These are phyloP conservation scores for Kodamaea laetipori DNA, from an alignment of 805 yeast species.

Conservation along the genomic window DNA sequence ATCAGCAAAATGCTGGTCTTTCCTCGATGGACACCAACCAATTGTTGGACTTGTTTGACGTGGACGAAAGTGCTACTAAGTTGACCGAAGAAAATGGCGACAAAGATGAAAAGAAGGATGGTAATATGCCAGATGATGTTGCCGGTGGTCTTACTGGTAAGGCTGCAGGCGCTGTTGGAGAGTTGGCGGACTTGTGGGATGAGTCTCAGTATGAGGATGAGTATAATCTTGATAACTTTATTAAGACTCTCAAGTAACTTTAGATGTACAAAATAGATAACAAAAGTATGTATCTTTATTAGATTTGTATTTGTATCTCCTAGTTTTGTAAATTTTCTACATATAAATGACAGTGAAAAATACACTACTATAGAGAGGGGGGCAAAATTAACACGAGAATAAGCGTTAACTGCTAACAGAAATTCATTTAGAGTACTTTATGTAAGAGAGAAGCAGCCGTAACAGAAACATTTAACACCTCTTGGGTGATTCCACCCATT, in stretches of 20 bases:
- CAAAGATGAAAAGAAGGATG: conserved; percentile 40
- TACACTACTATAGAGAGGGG: too few species aligned
- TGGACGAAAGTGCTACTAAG: conserved; percentile 53
- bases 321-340: too few species aligned
- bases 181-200: conserved; percentile 93
- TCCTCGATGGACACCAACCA: conserved; percentile 97
- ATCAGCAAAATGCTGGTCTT: conserved; percentile 95
- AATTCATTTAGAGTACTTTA: too few species aligned
- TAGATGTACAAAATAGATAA: conserved; percentile 1
- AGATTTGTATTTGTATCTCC: too few species aligned
- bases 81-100: conserved; percentile 27
- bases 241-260: conserved; percentile 65
- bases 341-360: too few species aligned
- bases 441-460: too few species aligned
- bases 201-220: conserved; percentile 95
- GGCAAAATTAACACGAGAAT: too few species aligned
- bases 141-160: conserved; percentile 73
- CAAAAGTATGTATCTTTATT: conserved; percentile 1
- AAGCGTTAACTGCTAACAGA: too few species aligned
- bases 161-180: conserved; percentile 85
- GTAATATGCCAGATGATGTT: conserved; percentile 52
- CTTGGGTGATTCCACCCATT: too few species aligned
- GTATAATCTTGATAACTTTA: conserved; percentile 89
- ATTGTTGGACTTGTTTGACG: conserved; percentile 82
- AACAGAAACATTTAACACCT: too few species aligned